Conservation (phyloP, 306 rosid species). For the Mucuna pruriens region DNA sequence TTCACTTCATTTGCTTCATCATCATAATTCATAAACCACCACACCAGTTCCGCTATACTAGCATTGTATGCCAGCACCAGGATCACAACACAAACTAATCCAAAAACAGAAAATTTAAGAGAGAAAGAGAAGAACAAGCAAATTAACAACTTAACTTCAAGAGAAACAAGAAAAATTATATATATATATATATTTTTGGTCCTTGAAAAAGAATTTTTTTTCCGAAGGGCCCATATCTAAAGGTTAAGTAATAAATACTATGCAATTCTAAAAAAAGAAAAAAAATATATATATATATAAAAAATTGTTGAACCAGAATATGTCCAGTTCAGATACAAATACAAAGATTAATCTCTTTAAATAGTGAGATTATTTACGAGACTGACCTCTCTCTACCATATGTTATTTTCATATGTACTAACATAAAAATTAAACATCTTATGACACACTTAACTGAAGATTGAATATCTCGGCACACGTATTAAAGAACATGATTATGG, state of each 20-base stretch:
- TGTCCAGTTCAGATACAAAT: not conserved
- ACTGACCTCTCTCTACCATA: not conserved
- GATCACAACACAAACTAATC: not conserved
- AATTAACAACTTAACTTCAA: not conserved
- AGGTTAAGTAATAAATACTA: not conserved
- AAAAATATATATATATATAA: not conserved
- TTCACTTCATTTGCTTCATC: slow-evolving; percentile 21
- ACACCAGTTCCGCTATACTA: not conserved
- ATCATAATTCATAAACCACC: not conserved
- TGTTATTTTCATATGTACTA: not conserved
- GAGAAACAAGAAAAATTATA: slow-evolving; percentile 39
- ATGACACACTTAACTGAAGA: too few relatives aligned
- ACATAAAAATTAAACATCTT: not conserved
- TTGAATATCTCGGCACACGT: too few relatives aligned
- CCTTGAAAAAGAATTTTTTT: slow-evolving; percentile 38
- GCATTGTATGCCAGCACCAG: not conserved
- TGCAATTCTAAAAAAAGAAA: not conserved
- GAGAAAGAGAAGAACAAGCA: not conserved
- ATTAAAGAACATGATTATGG: too few relatives aligned
- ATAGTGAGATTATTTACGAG: not conserved
- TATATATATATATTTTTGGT: slow-evolving; percentile 14
- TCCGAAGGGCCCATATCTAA: slow-evolving; percentile 29
- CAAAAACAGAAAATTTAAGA: not conserved
- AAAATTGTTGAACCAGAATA: not conserved
- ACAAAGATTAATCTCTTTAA: not conserved